These are phyloP conservation scores for Luvunga scandens DNA, from an alignment of 345 rosid genomes.

Conservation along the genomic window DNA sequence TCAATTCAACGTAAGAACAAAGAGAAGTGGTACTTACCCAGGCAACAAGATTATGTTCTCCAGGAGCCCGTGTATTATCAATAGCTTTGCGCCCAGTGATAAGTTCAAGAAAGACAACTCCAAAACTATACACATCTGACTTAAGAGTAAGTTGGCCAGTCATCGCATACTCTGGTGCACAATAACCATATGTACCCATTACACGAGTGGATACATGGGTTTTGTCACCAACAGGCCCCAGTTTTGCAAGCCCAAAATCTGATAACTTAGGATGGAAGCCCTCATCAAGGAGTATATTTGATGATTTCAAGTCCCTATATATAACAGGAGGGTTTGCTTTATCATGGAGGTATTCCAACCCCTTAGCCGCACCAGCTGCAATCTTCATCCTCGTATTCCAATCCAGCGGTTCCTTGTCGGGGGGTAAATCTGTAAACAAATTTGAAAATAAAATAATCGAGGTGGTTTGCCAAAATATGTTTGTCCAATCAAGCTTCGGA, in stretches of 20 bases:
- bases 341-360: conserved; percentile 93
- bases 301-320: conserved; percentile 90
- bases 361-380: conserved; percentile 99
- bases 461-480: neutral
- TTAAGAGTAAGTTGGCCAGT: conserved; percentile 95
- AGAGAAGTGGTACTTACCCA: conserved; percentile 58
- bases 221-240: conserved; percentile 98
- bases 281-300: conserved; percentile 91
- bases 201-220: conserved; percentile 98
- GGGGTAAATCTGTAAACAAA: conserved; percentile 67
- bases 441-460: conserved; percentile 2
- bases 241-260: conserved; percentile 93
- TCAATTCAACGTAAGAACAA: neutral
- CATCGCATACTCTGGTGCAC: conserved; percentile 99
- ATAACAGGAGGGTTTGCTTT: conserved; percentile 97
- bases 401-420: conserved; percentile 77
- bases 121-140: conserved; percentile 96
- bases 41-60: conserved; percentile 96
- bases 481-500: conserved; percentile 9
- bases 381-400: conserved; percentile 98
- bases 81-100: conserved; percentile 98
- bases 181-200: conserved; percentile 99
- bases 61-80: conserved; percentile 70
- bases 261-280: conserved; percentile 91
- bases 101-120: conserved; percentile 95